Percentiles rank a stretch among this genome's conserved stretches.
Evolutionary conservation across 495 filamentous ascomycete genomes (phyloP).

Genomic region (Penicillium simplicissimum): DNA sequence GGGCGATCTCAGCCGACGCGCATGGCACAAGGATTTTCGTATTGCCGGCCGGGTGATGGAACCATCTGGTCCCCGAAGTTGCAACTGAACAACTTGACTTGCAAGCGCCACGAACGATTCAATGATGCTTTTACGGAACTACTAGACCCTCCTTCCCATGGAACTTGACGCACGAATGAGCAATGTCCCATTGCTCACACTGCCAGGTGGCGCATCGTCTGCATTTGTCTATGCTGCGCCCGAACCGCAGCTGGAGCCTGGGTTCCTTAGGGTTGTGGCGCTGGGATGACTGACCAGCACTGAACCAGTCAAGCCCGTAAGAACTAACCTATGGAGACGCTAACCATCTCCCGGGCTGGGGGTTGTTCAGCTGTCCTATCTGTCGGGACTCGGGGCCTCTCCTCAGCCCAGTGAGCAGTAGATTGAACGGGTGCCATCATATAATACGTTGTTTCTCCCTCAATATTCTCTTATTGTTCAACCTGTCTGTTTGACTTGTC

Average conservation of each 20-base stretch:
- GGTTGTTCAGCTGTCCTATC: constrained; percentile 19
- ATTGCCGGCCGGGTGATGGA: not conserved
- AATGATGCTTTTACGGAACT: not conserved
- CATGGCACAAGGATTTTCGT: not conserved
- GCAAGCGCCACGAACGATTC: not conserved
- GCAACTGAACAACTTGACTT: not conserved
- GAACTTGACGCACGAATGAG: constrained; percentile 22
- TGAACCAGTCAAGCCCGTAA: constrained; percentile 6
- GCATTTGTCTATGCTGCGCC: constrained; percentile 14
- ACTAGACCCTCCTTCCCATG: constrained; percentile 8
- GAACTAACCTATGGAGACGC: constrained; percentile 11
- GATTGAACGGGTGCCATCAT: not conserved
- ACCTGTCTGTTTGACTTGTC: not conserved
- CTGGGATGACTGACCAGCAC: constrained; percentile 13
- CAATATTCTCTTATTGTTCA: not conserved
- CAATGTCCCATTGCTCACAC: constrained; percentile 14
- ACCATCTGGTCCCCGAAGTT: not conserved
- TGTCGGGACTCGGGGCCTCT: not conserved
- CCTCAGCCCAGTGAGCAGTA: not conserved
- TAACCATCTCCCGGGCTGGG: constrained; percentile 6
- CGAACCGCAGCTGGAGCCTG: constrained; percentile 4
- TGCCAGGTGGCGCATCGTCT: constrained; percentile 25
- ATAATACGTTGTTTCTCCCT: not conserved
- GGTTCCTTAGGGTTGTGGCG: constrained; percentile 21
- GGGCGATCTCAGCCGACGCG: not conserved